Evolutionary conservation across 495 filamentous ascomycete genomes (phyloP), one percentile per base, ranked within the genome.

Genomic region (Penicillium ochrochloron): DNA sequence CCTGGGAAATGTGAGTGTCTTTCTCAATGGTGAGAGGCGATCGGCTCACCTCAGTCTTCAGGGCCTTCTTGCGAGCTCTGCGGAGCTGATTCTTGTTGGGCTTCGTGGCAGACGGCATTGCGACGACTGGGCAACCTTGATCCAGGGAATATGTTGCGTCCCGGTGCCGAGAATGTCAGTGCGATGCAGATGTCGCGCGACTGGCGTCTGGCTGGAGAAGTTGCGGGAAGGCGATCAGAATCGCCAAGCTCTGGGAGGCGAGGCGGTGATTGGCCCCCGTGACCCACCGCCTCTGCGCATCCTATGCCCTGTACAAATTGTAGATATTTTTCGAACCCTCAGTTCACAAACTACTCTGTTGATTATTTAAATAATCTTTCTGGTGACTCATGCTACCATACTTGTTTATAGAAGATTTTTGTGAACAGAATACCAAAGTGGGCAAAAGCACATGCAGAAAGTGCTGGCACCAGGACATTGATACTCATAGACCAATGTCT

Each of bases 11-110:
- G 54, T 70, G 55, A 79, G 58, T 23, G 60, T 52, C 50, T 60
- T 27, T 33, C 39, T 29, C 17, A 5, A 29, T 27, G 41, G n/a
- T 27, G 34, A 52, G 19, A 51, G 50, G 23, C 42, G 17, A 39
- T 56, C 7, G 70, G 23, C 74, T 70, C 66, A 77, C 70, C 66
- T 74, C 67, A 19, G 51, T 59, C 78, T 92, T 91, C 66, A 91
- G 84, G 59, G 90, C 90, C 85, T 96, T 97, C 82, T 92, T 96
- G 83, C 92, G 93, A 34, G 93, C 93, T 72, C 90, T 86, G 73
- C 90, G 84, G 72, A 92, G 85, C 76, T 93, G 90, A 70, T 96
- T 95, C 78, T 94, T 96, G 73, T 85, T 91, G 75, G 86, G 82
- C 77, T 93, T 93, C 66, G 74, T 76, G 19, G 58, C 65, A 10